These are phyloP conservation scores for Talaromyces sp. DNA, from an alignment of 2,329 filamentous ascomycete species.

Conservation along the genomic window DNA sequence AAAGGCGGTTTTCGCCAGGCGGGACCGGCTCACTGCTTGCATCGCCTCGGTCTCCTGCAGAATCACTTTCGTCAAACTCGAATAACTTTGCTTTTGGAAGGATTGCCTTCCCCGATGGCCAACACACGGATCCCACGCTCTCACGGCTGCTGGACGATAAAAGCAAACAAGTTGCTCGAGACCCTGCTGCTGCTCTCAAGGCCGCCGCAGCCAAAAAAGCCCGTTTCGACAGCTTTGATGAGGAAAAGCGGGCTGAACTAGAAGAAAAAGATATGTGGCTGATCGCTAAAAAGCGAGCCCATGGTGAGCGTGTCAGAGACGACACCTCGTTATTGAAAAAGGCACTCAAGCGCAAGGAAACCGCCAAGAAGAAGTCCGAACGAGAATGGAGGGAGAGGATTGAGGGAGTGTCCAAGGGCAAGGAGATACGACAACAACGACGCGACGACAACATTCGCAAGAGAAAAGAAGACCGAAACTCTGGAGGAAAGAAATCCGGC, in stretches of 20 bases:
- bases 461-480: slow-evolving; percentile 58
- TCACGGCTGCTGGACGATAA: slow-evolving; percentile 59
- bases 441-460: slow-evolving; percentile 73
- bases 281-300: slow-evolving; percentile 79
- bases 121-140: slow-evolving; percentile 69
- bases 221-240: slow-evolving; percentile 69
- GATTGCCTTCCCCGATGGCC: slow-evolving; percentile 84
- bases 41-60: slow-evolving; percentile 49
- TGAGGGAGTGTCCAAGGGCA: slow-evolving; percentile 68
- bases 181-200: slow-evolving; percentile 79
- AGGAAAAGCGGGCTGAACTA: slow-evolving; percentile 76
- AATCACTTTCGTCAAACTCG: slow-evolving; percentile 35
- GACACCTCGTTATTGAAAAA: slow-evolving; percentile 87
- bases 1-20: slow-evolving; percentile 51
- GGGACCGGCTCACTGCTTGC: slow-evolving; percentile 56
- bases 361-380: slow-evolving; percentile 84
- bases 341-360: slow-evolving; percentile 88
- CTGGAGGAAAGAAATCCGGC: slow-evolving; percentile 51
- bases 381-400: slow-evolving; percentile 76
- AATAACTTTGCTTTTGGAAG: slow-evolving; percentile 78
- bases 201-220: slow-evolving; percentile 82
- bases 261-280: slow-evolving; percentile 94
- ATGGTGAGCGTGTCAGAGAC: slow-evolving; percentile 85
- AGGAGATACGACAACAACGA: slow-evolving; percentile 77
- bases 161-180: slow-evolving; percentile 77